Conservation (phyloP, 257 asterid genomes). For the Mitragyna speciosa region DNA sequence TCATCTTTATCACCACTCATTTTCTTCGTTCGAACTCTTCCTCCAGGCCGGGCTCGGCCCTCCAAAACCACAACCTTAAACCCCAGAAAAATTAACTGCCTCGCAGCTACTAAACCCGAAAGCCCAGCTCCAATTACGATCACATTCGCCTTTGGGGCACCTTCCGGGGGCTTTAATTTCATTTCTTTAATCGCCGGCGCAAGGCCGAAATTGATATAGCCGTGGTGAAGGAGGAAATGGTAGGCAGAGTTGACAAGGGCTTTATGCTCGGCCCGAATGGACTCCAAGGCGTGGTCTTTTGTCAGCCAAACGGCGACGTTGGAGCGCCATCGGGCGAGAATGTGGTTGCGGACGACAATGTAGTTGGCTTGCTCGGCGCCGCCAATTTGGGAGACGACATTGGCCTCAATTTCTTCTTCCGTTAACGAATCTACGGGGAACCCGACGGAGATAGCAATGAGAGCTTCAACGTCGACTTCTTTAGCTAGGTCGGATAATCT, state of each 20-base stretch:
- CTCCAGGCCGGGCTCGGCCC: slow-evolving; percentile 85
- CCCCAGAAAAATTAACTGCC: slow-evolving; percentile 82
- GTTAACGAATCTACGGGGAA: slow-evolving; percentile 91
- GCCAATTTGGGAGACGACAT: slow-evolving; percentile 81
- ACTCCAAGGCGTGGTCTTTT: slow-evolving; percentile 87
- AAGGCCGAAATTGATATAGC: slow-evolving; percentile 86
- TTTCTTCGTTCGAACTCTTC: slow-evolving; percentile 77
- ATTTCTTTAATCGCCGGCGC: slow-evolving; percentile 72
- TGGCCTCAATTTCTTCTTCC: slow-evolving; percentile 96
- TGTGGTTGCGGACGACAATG: slow-evolving; percentile 90
- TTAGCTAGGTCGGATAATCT: slow-evolving; percentile 66
- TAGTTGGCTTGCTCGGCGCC: slow-evolving; percentile 86
- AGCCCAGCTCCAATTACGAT: slow-evolving; percentile 85
- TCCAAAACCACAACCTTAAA: slow-evolving; percentile 83
- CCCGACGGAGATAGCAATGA: slow-evolving; percentile 91
- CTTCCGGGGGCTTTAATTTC: slow-evolving; percentile 47
- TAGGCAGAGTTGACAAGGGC: slow-evolving; percentile 79
- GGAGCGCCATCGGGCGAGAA: slow-evolving; percentile 85
- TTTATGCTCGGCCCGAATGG: slow-evolving; percentile 91
- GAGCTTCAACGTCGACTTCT: slow-evolving; percentile 88
- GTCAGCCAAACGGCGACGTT: slow-evolving; percentile 82
- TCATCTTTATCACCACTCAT: slow-evolving; percentile 61
- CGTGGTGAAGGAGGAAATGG: slow-evolving; percentile 70
- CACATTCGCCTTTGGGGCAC: slow-evolving; percentile 52
- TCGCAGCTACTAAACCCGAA: slow-evolving; percentile 89